Percentiles rank a stretch among this genome's conserved stretches.
Evolutionary conservation across 495 filamentous ascomycete genomes (phyloP).

Genomic region (Cairneyella variabilis): DNA sequence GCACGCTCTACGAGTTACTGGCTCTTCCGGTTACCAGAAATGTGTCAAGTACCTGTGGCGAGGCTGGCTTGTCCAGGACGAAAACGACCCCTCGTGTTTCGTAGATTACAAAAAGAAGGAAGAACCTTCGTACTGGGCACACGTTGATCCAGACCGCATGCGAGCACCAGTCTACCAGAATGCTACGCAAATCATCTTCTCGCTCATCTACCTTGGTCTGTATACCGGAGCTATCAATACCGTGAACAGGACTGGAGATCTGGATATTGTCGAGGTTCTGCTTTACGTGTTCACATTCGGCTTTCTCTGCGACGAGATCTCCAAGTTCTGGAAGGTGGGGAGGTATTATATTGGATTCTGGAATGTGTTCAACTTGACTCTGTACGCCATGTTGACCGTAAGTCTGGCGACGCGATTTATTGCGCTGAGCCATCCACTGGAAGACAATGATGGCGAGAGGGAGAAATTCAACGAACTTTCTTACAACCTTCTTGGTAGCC

Average conservation of each 20-base stretch:
- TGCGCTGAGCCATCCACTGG: slow-evolving; percentile 60
- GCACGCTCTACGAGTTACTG: slow-evolving; percentile 82
- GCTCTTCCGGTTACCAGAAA: slow-evolving; percentile 86
- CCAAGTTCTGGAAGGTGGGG: slow-evolving; percentile 92
- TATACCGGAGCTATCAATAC: slow-evolving; percentile 93
- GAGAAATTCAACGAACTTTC: slow-evolving; percentile 68
- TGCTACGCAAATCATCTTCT: slow-evolving; percentile 77
- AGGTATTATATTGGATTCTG: slow-evolving; percentile 87
- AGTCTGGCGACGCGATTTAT: slow-evolving; percentile 76
- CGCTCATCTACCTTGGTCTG: slow-evolving; percentile 73
- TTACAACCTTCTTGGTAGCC: slow-evolving; percentile 70
- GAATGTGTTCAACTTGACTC: slow-evolving; percentile 85
- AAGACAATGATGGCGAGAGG: slow-evolving; percentile 42
- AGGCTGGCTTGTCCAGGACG: slow-evolving; percentile 94
- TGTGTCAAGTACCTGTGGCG: slow-evolving; percentile 90
- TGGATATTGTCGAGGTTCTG: slow-evolving; percentile 80
- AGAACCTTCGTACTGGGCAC: slow-evolving; percentile 67
- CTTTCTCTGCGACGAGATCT: slow-evolving; percentile 83
- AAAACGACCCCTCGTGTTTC: slow-evolving; percentile 81
- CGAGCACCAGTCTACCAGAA: slow-evolving; percentile 91
- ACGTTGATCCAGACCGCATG: slow-evolving; percentile 93
- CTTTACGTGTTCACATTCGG: slow-evolving; percentile 89
- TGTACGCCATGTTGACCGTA: slow-evolving; percentile 73
- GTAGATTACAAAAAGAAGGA: slow-evolving; percentile 75
- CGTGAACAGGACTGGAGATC: slow-evolving; percentile 68